Evolutionary conservation across 108 stramenopile species (phyloP), one percentile per base, ranked within the genome.

Genomic region (Cyclotella distinguenda): DNA sequence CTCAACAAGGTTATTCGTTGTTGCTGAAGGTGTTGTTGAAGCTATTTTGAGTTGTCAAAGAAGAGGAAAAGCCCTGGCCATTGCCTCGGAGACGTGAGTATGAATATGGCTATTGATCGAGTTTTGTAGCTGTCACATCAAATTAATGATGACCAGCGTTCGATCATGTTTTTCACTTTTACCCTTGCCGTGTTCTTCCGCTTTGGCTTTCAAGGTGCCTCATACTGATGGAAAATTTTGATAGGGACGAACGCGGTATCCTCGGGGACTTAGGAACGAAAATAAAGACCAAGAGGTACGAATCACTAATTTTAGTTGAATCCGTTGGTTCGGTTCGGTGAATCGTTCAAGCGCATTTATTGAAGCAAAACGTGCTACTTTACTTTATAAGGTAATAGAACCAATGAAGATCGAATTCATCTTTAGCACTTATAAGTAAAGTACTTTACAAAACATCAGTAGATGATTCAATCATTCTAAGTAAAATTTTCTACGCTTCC

Each of bases 211-310:
- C 4, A 21, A 58, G 47, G 36, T 70, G 74, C 44, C 55, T 75
- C 23, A 25, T 40, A 16, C 23, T 70, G 0, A 63, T 69, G 6
- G 61, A 75, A 32, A 58, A 65, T 50, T 64, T 65, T 35, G 64
- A 73, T 44, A 46, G 72, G 19, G 57, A 73, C 27, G 31, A 59
- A 28, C 30, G 59, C 62, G 64, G 63, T 12, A 26, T 22, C 16
- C 26, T 50, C n/a, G 58, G 72, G 32, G 4, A 35, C 12, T 38
- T 59, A 26, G 58, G 64, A 42, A 42, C 21, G 5, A 36, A 25
- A 6, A 52, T 73, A 8, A 36, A 34, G 15, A 4, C 21, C 16
- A 32, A 16, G 21, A 38, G 58, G n/a, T 69, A 35, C 18, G 67
- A 68, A 60, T 13, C 31, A n/a, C n/a, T n/a, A n/a, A n/a, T n/a